These are phyloP conservation scores for Apiospora phragmitis DNA, from an alignment of 2,329 filamentous ascomycete genomes.

Conservation along the genomic window DNA sequence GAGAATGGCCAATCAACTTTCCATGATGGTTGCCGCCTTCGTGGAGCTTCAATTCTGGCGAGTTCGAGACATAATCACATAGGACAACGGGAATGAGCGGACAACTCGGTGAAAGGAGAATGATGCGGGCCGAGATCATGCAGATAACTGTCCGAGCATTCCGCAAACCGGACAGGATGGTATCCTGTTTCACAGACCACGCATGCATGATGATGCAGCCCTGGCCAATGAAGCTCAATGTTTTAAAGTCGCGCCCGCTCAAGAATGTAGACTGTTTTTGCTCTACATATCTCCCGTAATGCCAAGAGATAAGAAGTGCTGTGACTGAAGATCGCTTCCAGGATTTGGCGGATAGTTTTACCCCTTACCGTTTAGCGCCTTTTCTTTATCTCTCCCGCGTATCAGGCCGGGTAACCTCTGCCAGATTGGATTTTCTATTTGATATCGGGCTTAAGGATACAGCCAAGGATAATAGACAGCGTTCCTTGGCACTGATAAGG, in stretches of 20 bases:
- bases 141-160: neutral
- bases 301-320: conserved; percentile 1
- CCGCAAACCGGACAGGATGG: neutral
- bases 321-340: neutral
- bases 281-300: neutral
- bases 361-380: neutral
- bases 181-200: neutral
- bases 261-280: too few species aligned
- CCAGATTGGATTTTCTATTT: too few species aligned
- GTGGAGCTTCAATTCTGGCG: too few species aligned
- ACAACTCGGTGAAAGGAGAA: neutral
- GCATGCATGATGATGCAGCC: neutral
- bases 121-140: neutral
- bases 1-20: too few species aligned
- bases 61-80: too few species aligned
- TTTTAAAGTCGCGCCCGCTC: neutral
- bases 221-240: neutral
- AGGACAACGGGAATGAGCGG: too few species aligned
- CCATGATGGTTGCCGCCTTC: too few species aligned
- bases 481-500: neutral
- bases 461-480: too few species aligned
- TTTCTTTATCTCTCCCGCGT: neutral
- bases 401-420: neutral
- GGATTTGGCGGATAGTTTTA: neutral
- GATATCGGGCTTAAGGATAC: neutral